phyloP scores from a whole-genome alignment of 306 rosid species.

The Lagenaria siceraria region DNA sequence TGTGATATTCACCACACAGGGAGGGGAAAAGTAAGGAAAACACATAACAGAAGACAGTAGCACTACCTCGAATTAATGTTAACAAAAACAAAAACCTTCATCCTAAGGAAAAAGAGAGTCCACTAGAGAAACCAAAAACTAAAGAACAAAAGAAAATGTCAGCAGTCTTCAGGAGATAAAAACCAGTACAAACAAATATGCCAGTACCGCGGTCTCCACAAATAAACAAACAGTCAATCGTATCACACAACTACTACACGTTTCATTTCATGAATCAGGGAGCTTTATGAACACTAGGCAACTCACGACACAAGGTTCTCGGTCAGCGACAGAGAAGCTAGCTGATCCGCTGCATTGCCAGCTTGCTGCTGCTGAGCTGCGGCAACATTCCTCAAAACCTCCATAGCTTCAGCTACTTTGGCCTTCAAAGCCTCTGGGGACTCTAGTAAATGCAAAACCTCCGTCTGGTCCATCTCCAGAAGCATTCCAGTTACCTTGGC shows the following conservation, averaged over 20 bases:
- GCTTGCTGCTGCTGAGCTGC: slow-evolving; percentile 21
- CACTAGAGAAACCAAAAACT: neutral
- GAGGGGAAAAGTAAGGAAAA: neutral
- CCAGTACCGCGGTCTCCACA: neutral
- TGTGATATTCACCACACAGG: no score
- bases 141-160: neutral
- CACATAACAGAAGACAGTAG: neutral
- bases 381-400: slow-evolving; percentile 24
- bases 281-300: slow-evolving; percentile 1
- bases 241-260: neutral
- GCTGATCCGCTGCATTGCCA: slow-evolving; percentile 14
- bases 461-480: slow-evolving; percentile 29
- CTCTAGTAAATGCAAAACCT: slow-evolving; percentile 27
- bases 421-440: slow-evolving; percentile 28
- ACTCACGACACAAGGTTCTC: slow-evolving; percentile 10
- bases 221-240: neutral
- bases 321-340: slow-evolving; percentile 19
- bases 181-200: neutral
- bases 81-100: neutral
- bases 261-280: neutral
- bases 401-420: slow-evolving; percentile 26
- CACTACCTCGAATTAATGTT: neutral
- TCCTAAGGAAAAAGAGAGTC: neutral
- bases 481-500: slow-evolving; percentile 34
- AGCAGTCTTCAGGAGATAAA: neutral